Evolutionary conservation across 2,329 filamentous ascomycete genomes (phyloP).

Genomic region (Nemania abortiva): DNA sequence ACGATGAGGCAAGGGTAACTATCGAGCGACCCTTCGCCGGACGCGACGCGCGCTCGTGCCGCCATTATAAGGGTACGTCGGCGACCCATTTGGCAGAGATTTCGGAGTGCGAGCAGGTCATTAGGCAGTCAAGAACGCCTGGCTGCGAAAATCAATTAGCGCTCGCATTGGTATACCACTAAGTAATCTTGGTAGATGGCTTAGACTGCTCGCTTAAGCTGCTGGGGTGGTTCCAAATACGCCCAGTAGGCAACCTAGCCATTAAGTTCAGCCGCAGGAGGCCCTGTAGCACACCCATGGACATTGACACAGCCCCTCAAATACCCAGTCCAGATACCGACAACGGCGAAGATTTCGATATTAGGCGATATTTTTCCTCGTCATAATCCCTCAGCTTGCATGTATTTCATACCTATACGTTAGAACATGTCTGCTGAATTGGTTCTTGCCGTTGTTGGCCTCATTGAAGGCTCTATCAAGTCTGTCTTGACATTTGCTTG

Average conservation of each 20-base stretch:
- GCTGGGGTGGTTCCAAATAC: constrained; percentile 1
- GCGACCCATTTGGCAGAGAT: background rate
- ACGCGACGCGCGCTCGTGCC: background rate
- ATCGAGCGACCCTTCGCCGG: background rate
- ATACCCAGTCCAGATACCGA: background rate
- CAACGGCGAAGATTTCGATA: background rate
- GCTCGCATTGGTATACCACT: too few relatives aligned
- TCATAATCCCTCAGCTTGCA: background rate
- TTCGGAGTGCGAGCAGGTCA: background rate
- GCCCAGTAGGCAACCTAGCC: constrained; percentile 9
- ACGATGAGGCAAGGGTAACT: background rate
- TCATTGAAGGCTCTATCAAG: constrained; percentile 26
- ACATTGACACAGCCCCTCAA: constrained; percentile 17
- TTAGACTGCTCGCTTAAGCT: background rate
- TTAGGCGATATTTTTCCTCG: background rate
- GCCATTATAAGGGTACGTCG: background rate
- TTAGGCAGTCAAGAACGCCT: constrained; percentile 24
- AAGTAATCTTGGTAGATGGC: background rate
- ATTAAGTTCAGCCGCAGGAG: constrained; percentile 17
- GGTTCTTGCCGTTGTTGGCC: constrained; percentile 16
- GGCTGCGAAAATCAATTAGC: background rate
- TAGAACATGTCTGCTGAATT: constrained; percentile 17
- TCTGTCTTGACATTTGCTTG: background rate
- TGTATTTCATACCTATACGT: background rate
- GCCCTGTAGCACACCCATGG: background rate